These are phyloP conservation scores for Carallia pectinifolia DNA, from an alignment of 345 rosid species.

Conservation along the genomic window DNA sequence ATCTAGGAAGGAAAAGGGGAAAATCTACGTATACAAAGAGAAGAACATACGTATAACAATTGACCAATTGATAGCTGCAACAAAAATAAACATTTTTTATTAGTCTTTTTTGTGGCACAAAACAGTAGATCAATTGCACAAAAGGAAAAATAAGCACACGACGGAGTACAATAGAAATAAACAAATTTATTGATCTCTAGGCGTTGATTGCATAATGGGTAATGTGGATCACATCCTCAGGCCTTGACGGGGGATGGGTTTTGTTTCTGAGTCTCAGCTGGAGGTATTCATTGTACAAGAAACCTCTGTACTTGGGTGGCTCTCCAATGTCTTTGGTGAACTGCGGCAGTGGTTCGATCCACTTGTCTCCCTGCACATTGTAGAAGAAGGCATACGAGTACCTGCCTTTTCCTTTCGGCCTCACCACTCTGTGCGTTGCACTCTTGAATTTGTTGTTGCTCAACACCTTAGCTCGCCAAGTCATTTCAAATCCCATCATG, in stretches of 20 bases:
- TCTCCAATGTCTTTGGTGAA: conserved; percentile 47
- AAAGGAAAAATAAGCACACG: too few relatives aligned
- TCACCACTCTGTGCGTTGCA: conserved; percentile 52
- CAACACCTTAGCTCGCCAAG: conserved; percentile 28
- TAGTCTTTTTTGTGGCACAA: too few relatives aligned
- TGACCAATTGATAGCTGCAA: too few relatives aligned
- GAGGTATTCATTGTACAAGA: conserved; percentile 40
- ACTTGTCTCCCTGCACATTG: conserved; percentile 45
- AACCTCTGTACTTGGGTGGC: conserved; percentile 41
- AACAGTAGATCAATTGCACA: too few relatives aligned
- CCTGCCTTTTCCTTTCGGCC: conserved; percentile 35
- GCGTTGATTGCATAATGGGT: conserved; percentile 37
- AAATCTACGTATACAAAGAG: too few relatives aligned
- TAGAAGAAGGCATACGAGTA: conserved; percentile 51
- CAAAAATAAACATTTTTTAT: too few relatives aligned
- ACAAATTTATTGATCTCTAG: too few relatives aligned
- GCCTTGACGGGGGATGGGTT: conserved; percentile 44
- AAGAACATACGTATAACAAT: too few relatives aligned
- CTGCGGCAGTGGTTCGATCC: conserved; percentile 53
- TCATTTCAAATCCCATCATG: not conserved
- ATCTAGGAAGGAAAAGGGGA: too few relatives aligned
- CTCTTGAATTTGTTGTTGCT: conserved; percentile 61
- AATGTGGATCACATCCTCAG: conserved; percentile 48
- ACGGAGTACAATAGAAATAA: too few relatives aligned
- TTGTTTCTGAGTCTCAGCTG: conserved; percentile 43